Base-by-base conservation (phyloP, 306 rosid genomes). In the Trifolium fragiferum region DNA sequence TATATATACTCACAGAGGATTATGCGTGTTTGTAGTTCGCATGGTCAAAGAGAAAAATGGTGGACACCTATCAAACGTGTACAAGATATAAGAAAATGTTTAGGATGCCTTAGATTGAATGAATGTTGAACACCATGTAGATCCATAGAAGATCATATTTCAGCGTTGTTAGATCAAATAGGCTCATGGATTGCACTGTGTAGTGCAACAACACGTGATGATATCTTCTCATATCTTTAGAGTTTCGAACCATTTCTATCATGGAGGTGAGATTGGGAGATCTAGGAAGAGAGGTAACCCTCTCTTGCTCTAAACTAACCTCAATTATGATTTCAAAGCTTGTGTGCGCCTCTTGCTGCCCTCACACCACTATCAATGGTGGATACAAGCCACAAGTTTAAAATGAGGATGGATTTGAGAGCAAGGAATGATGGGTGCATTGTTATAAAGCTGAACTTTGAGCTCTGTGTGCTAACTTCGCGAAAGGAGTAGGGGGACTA, bases 391-490 rank as follows among this genome's bases (percentile, higher is more conserved):
- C 86, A 83, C n/a, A 68, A 53, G 55, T 82, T 86, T 25, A 94
- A 90, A 55, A 92, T 90, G 85, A 87, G 92, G 77, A 70, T 92
- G 89, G 89, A 82, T 73, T 79, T 92, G 95, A 84, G 86, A 76
- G 95, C 92, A 25, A 90, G 80, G 76, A 90, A 72, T 12, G 96
- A 96, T 2, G 93, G 85, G 51, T 77, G 83, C 57, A 30, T 90
- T 86, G 90, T 89, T 75, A 73, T 89, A 89, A 94, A 89, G 85
- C 73, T 87, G 80, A 89, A 77, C 59, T 12, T 1, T 7, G 40
- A 43, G 1, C n/a, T 12, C 3, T 41, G 47, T 51, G 25, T 19
- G 30, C 59, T 19, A 53, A 53, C 14, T 18, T 53, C 1, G 30
- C 19, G 14, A 54, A 51, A 8, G 27, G 27, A 19, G 23, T 49